phyloP scores from a whole-genome alignment of 2,329 filamentous ascomycete genomes.

The Coleophoma crateriformis region DNA sequence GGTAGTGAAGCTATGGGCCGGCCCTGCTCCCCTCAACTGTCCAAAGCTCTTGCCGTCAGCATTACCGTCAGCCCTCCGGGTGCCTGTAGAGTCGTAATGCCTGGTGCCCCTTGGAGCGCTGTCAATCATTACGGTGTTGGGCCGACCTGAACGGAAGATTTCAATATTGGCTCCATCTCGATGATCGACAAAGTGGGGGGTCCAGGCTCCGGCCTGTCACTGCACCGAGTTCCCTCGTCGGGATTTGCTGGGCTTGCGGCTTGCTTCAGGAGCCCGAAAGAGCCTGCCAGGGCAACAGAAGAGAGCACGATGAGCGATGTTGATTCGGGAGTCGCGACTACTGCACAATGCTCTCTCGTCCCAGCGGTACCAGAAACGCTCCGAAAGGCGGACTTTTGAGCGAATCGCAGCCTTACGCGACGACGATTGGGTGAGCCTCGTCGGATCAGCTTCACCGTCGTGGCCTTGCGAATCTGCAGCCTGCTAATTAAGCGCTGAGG shows the following conservation, averaged over 20 bases:
- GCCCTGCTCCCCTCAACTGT: too few relatives aligned
- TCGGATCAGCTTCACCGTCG: not conserved
- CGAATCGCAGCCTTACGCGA: not conserved
- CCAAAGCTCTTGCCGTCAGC: too few relatives aligned
- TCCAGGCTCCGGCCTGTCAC: not conserved
- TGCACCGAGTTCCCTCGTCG: not conserved
- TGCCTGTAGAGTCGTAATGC: too few relatives aligned
- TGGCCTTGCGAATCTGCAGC: not conserved
- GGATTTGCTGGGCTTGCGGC: too few relatives aligned
- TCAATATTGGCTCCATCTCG: slow-evolving; percentile 1
- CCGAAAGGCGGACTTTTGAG: not conserved
- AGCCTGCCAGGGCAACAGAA: too few relatives aligned
- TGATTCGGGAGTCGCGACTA: not conserved
- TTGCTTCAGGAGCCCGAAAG: too few relatives aligned
- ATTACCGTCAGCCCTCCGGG: too few relatives aligned
- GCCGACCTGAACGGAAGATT: not conserved
- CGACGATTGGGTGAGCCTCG: not conserved
- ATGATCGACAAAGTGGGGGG: slow-evolving; percentile 1
- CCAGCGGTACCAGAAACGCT: not conserved
- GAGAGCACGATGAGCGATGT: not conserved
- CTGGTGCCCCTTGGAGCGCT: not conserved
- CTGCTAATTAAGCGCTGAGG: slow-evolving; percentile 1
- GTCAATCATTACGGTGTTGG: not conserved
- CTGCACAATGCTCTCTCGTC: not conserved
- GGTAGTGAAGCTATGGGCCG: too few relatives aligned